Base-by-base conservation (phyloP, 352 stramenopile species). In the Pythium apleroticum region DNA sequence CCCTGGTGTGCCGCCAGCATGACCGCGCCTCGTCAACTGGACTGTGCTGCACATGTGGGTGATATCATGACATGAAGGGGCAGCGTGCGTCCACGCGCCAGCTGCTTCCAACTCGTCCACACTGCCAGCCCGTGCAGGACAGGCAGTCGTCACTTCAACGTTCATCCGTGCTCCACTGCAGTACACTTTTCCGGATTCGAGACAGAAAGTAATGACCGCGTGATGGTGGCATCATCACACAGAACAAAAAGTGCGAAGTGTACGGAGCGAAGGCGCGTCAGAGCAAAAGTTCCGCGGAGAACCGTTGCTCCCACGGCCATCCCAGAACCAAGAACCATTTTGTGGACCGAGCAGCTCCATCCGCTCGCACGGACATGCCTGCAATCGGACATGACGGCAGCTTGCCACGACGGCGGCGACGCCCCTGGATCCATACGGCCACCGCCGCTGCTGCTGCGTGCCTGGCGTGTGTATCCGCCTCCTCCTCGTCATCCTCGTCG, bases 401-500 rank as follows among this genome's bases (percentile, higher is more conserved):
- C 43, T 50, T 22, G 1, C 43, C 43, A 27, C 43, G 43, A 17
- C 43, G 43, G 20, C 43, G n/a, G 5, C 43, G 43, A 5, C 43
- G 43, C 43, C 43, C n/a, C 19, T 41, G 41, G n/a, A n/a, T 27
- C 27, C 33, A 17, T 28, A 33, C 20, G 12, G 22, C 30, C 30
- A 11, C 41, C 6, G 33, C 57, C 19, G 14, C 45, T n/a, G 22
- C 46, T 9, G 37, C 46, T 39, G 27, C 35, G 17, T 43, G 35
- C 6, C 25, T 66, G 17, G 25, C 30, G 17, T 50, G 30, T 24
- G 50, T 53, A 25, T 69, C 64, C 14, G 52, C 35, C n/a, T 65
- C 55, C 11, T 66, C 53, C 3, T 62, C 43, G n/a, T 60, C 58
- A 12, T 59, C 60, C 10, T 49, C 60, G 25, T 27, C 58, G 8